Conservation (phyloP, 1,284 basidiomycete genomes). For the Cerioporus squamosus region DNA sequence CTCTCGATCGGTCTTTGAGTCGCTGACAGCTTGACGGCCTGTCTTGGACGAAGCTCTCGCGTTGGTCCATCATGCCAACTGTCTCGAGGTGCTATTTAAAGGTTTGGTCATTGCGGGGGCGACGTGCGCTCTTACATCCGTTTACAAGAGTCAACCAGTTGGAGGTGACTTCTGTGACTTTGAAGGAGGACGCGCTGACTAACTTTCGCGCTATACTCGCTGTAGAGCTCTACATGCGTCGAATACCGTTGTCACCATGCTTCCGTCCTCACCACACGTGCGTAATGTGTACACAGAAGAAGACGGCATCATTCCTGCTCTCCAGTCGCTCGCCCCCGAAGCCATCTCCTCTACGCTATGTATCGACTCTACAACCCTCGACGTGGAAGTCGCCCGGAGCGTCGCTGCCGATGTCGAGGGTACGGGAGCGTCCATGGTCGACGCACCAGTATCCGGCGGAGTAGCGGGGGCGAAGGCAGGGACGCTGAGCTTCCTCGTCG, state of each 20-base stretch:
- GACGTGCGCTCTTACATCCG: too few relatives aligned
- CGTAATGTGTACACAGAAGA: constrained; percentile 65
- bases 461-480: constrained; percentile 85
- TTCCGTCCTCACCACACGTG: constrained; percentile 87
- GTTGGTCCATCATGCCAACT: too few relatives aligned
- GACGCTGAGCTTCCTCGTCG: constrained; percentile 90
- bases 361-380: constrained; percentile 89
- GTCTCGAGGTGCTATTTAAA: too few relatives aligned
- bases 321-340: constrained; percentile 48
- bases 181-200: too few relatives aligned
- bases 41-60: too few relatives aligned
- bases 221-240: constrained; percentile 56
- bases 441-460: constrained; percentile 91
- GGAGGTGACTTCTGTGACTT: too few relatives aligned
- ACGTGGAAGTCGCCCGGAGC: constrained; percentile 72
- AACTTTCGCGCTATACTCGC: too few relatives aligned
- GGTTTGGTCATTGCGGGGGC: too few relatives aligned
- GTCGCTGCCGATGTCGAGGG: constrained; percentile 59
- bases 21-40: too few relatives aligned
- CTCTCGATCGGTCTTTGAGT: constrained; percentile 8
- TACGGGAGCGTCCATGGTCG: constrained; percentile 79
- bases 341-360: constrained; percentile 59
- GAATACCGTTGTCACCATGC: constrained; percentile 80
- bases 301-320: constrained; percentile 62
- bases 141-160: too few relatives aligned